Conservation (phyloP, 495 filamentous ascomycete species). For the Hyaloscypha variabilis region DNA sequence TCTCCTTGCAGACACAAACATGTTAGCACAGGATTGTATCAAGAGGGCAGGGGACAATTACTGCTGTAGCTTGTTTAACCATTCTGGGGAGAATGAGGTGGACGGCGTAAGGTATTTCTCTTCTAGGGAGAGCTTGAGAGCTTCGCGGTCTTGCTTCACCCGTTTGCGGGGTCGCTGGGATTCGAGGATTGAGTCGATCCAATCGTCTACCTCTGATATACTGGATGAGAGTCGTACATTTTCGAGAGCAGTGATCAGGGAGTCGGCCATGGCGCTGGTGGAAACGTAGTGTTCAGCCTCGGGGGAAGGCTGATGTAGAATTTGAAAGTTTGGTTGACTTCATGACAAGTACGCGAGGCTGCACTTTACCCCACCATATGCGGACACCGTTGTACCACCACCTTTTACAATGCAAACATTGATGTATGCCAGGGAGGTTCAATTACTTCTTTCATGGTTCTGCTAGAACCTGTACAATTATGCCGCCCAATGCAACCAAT, state of each 20-base stretch:
- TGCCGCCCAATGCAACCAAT: neutral
- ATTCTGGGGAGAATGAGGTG: slow-evolving; percentile 72
- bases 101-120: slow-evolving; percentile 77
- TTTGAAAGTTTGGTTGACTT: neutral
- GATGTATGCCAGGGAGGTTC: no score
- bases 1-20: slow-evolving; percentile 47
- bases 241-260: slow-evolving; percentile 34
- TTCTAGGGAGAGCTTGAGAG: slow-evolving; percentile 71
- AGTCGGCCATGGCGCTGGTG: slow-evolving; percentile 28
- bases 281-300: neutral
- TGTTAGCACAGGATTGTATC: neutral
- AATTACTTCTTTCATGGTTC: no score
- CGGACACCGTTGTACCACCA: neutral
- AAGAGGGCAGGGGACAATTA: slow-evolving; percentile 33
- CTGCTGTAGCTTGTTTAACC: slow-evolving; percentile 88
- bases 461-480: neutral
- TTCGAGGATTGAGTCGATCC: slow-evolving; percentile 63
- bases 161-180: slow-evolving; percentile 59
- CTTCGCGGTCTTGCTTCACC: slow-evolving; percentile 52
- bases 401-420: neutral
- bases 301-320: slow-evolving; percentile 1
- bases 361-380: slow-evolving; percentile 2
- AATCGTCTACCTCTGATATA: slow-evolving; percentile 27
- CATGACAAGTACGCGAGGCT: slow-evolving; percentile 7
- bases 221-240: slow-evolving; percentile 21